These are phyloP conservation scores for Xylaria sp. DNA, from an alignment of 2,329 filamentous ascomycete genomes.

Conservation along the genomic window DNA sequence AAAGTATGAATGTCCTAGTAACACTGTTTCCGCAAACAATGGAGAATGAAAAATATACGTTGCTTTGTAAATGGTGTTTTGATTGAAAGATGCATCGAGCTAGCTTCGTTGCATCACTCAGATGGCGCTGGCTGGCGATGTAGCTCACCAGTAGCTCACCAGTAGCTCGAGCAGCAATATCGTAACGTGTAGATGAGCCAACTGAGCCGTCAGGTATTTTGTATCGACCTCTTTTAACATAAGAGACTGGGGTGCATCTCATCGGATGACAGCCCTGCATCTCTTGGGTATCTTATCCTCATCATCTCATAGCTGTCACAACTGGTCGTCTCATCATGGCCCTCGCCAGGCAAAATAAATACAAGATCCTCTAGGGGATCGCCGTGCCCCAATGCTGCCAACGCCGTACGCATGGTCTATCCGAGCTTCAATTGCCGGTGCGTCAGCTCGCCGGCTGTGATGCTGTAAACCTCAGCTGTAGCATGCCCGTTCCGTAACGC, in stretches of 20 bases:
- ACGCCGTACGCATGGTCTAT: slow-evolving; percentile 35
- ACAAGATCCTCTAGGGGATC: slow-evolving; percentile 30
- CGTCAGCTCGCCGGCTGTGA: slow-evolving; percentile 37
- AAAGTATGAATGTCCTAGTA: slow-evolving; percentile 39
- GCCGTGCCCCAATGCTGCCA: slow-evolving; percentile 41
- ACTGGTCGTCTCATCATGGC: slow-evolving; percentile 17
- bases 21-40: slow-evolving; percentile 47
- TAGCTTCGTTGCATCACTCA: slow-evolving; percentile 30
- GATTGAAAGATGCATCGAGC: slow-evolving; percentile 41
- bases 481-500: slow-evolving; percentile 36
- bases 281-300: slow-evolving; percentile 32
- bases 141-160: neutral
- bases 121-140: slow-evolving; percentile 14
- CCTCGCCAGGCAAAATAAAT: slow-evolving; percentile 21
- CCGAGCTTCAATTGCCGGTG: slow-evolving; percentile 25
- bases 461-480: slow-evolving; percentile 36
- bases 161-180: slow-evolving; percentile 17
- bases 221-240: slow-evolving; percentile 4
- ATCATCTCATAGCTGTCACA: slow-evolving; percentile 28
- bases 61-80: slow-evolving; percentile 40
- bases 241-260: slow-evolving; percentile 8
- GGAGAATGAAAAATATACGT: slow-evolving; percentile 22
- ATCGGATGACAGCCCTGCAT: slow-evolving; percentile 9
- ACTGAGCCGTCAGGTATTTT: neutral
- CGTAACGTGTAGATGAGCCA: slow-evolving; percentile 5